Conservation (phyloP, 2,329 filamentous ascomycete genomes). For the Phaeomoniella chlamydospora region DNA sequence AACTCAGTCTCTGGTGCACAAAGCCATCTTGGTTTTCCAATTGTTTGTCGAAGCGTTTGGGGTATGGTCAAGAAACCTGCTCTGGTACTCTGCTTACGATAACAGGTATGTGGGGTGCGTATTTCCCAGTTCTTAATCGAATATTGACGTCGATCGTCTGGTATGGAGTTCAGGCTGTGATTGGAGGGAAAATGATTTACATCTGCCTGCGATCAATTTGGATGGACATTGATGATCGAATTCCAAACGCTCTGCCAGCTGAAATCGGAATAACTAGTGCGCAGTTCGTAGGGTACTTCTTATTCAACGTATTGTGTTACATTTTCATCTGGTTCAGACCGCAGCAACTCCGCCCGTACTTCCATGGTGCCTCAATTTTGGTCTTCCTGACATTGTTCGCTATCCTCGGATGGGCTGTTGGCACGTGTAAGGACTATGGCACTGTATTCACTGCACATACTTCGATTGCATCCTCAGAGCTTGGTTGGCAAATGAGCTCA, state of each 20-base stretch:
- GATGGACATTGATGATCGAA: constrained; percentile 5
- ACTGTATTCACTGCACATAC: constrained; percentile 5
- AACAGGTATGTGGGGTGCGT: constrained; percentile 12
- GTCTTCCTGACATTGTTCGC: constrained; percentile 4
- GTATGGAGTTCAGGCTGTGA: constrained; percentile 29
- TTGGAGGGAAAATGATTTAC: constrained; percentile 22
- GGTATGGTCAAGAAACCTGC: no score
- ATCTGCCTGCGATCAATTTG: constrained; percentile 6
- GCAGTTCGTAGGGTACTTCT: constrained; percentile 6
- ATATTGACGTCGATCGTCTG: constrained; percentile 9
- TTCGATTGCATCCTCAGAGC: constrained; percentile 3
- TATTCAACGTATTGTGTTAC: constrained; percentile 8
- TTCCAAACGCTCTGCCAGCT: constrained; percentile 26
- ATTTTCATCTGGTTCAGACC: constrained; percentile 6
- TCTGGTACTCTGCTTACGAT: constrained; percentile 4
- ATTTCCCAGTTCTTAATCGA: constrained; percentile 20
- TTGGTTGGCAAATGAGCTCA: constrained; percentile 13
- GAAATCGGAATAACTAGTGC: constrained; percentile 7
- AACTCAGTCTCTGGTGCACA: constrained; percentile 29
- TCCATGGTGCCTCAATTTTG: constrained; percentile 4
- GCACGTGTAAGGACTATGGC: constrained; percentile 8
- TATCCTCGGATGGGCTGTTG: constrained; percentile 8
- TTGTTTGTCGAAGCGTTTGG: constrained; percentile 18
- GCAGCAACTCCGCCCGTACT: constrained; percentile 5
- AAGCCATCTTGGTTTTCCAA: constrained; percentile 24